Evolutionary conservation across 2,329 filamentous ascomycete species (phyloP), one percentile per base, ranked within the genome.

Genomic region (Clarireedia sp.): DNA sequence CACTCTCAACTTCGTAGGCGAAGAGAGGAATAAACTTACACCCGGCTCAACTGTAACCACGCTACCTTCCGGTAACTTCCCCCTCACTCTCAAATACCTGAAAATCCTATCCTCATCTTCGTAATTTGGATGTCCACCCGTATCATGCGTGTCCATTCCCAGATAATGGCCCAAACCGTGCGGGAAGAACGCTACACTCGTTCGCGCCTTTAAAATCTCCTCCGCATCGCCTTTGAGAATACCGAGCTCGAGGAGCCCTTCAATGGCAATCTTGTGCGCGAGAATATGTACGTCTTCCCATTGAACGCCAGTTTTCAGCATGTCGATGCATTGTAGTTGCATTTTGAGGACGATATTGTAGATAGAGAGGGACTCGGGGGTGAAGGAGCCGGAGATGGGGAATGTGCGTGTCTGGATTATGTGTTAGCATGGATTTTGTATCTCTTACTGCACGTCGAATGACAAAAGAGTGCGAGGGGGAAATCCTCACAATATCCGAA

Each of bases 11-110:
- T 10, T 33, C 1, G 17, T 43, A 52, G 43, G 43, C 33, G 26
- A 36, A 41, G n/a, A 16, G 29, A 33, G 21, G 29, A 36, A 6
- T 7, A 12, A 37, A 76, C 82, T 72, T 76, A 89, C 82, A 48
- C 94, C 94, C 12, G 94, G 94, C 75, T 99, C 94, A 40, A 97
- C 92, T 0, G 94, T 99, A 52, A 99, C 85, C 23, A 99, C 89
- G 49, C 86, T 86, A 7, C 87, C 86, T 0, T 83, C 85, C 0
- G 90, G 89, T 48, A 96, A 71, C 21, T 73, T 78, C 12, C 88
- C 86, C 52, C 94, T 77, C 40, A 95, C 85, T 45, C 94, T 79
- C 58, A 99, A 74, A 68, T 96, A 97, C 52, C 83, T 79, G 73
- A 96, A 97, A 78, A 96, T 82, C 37, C 81, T 75, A 69, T 99